These are phyloP conservation scores for Coemansia sp. DNA, from an alignment of 192 early-diverging fungal species.

Conservation along the genomic window DNA sequence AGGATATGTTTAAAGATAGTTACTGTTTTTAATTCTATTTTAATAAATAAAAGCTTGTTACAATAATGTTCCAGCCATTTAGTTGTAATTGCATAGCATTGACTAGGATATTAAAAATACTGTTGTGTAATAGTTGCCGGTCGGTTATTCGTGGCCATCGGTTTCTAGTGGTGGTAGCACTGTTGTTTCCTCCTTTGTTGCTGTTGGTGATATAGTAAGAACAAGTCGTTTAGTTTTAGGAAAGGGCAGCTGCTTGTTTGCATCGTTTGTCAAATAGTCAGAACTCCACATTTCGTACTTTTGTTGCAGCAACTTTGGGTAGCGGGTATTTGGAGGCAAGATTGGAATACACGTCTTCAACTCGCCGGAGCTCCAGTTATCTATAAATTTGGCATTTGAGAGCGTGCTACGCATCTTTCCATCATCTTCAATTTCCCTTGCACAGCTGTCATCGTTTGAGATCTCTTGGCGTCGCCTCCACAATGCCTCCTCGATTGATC, in stretches of 20 bases:
- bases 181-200: neutral
- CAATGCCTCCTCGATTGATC: slow-evolving; percentile 45
- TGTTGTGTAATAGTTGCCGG: neutral
- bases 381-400: slow-evolving; percentile 36
- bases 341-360: slow-evolving; percentile 9
- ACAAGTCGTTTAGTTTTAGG: slow-evolving; percentile 27
- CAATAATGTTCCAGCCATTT: neutral
- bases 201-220: slow-evolving; percentile 16
- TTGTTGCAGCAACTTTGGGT: slow-evolving; percentile 23
- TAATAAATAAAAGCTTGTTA: neutral
- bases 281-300: slow-evolving; percentile 38
- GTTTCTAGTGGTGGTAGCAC: neutral
- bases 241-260: slow-evolving; percentile 20
- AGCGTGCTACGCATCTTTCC: slow-evolving; percentile 49
- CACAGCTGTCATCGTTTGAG: slow-evolving; percentile 10
- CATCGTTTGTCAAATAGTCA: slow-evolving; percentile 7
- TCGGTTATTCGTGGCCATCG: too few relatives aligned
- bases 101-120: neutral
- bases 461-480: slow-evolving; percentile 45
- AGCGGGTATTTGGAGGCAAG: slow-evolving; percentile 27
- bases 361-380: neutral
- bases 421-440: slow-evolving; percentile 46
- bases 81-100: neutral
- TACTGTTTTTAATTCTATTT: too few relatives aligned
- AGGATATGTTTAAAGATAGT: too few relatives aligned